Conservation (phyloP, 2,329 filamentous ascomycete genomes). For the Diaporthe sp. region DNA sequence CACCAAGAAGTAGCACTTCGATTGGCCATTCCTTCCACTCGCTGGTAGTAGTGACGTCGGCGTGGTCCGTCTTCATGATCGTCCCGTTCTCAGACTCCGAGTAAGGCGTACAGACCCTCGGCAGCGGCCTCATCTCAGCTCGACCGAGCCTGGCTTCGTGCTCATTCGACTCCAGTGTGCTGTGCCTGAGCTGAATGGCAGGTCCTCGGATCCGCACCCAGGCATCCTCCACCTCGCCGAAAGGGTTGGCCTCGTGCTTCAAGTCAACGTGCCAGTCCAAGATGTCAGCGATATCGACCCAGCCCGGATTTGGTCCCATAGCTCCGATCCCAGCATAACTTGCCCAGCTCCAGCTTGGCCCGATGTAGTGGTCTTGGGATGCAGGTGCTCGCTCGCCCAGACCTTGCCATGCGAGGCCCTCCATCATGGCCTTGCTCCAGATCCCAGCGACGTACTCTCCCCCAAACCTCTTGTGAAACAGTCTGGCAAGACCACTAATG, state of each 20-base stretch:
- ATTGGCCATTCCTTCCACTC: conserved; percentile 21
- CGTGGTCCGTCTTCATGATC: neutral
- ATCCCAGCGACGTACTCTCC: conserved; percentile 42
- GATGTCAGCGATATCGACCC: conserved; percentile 32
- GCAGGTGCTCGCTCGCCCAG: conserved; percentile 12
- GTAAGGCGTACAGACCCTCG: conserved; percentile 6
- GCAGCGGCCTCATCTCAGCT: neutral
- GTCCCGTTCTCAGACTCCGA: conserved; percentile 1
- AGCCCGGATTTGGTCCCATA: neutral
- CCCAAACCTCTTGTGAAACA: conserved; percentile 32
- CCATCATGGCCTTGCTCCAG: conserved; percentile 40
- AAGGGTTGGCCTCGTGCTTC: conserved; percentile 39
- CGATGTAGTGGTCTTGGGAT: conserved; percentile 36
- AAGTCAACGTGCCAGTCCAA: conserved; percentile 39
- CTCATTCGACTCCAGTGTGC: neutral
- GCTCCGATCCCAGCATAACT: conserved; percentile 39
- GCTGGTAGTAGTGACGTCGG: neutral
- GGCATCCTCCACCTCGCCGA: conserved; percentile 40
- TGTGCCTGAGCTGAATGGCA: conserved; percentile 28
- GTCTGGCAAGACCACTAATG: conserved; percentile 40
- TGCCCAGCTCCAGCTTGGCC: conserved; percentile 44
- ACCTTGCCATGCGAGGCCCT: conserved; percentile 41
- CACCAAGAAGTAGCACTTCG: conserved; percentile 7
- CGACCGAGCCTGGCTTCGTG: conserved; percentile 2
- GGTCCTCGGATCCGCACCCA: conserved; percentile 42